A percentile compares a stretch with the other conserved stretches of the same genome.
phyloP scores from a whole-genome alignment of 1,139 yeast species.

The Kurtzmaniella quercitrusa region DNA sequence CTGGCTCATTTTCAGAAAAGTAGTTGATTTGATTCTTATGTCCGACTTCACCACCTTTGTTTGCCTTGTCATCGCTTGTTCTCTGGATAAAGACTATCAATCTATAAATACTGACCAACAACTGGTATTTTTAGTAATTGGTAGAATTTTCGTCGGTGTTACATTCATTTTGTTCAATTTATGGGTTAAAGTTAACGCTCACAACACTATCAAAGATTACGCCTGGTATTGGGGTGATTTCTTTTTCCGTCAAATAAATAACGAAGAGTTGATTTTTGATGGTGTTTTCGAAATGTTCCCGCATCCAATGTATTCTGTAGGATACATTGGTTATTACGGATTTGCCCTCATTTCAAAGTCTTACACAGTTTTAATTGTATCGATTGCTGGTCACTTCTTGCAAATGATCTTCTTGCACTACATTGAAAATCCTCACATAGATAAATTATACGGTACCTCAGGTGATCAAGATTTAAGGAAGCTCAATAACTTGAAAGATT shows the following conservation, averaged over 20 bases:
- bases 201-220: constrained; percentile 82
- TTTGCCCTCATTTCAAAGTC: constrained; percentile 76
- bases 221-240: constrained; percentile 98
- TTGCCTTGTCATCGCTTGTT: constrained; percentile 62
- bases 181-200: constrained; percentile 89
- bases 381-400: constrained; percentile 71
- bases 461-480: constrained; percentile 35
- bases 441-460: constrained; percentile 64
- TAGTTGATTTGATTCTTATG: constrained; percentile 82
- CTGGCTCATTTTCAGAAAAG: constrained; percentile 77
- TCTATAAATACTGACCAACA: constrained; percentile 29
- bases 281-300: constrained; percentile 92
- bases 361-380: constrained; percentile 66
- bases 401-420: constrained; percentile 75
- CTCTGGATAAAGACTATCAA: constrained; percentile 40
- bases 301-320: constrained; percentile 91
- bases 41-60: constrained; percentile 79
- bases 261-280: constrained; percentile 76
- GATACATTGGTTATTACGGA: constrained; percentile 86
- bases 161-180: constrained; percentile 63
- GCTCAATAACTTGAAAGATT: constrained; percentile 39
- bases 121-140: constrained; percentile 29
- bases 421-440: constrained; percentile 87
- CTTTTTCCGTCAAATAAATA: constrained; percentile 73
- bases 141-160: constrained; percentile 41